Conservation (phyloP, 1,139 yeast species). For the Lodderomyces elongisporus region DNA sequence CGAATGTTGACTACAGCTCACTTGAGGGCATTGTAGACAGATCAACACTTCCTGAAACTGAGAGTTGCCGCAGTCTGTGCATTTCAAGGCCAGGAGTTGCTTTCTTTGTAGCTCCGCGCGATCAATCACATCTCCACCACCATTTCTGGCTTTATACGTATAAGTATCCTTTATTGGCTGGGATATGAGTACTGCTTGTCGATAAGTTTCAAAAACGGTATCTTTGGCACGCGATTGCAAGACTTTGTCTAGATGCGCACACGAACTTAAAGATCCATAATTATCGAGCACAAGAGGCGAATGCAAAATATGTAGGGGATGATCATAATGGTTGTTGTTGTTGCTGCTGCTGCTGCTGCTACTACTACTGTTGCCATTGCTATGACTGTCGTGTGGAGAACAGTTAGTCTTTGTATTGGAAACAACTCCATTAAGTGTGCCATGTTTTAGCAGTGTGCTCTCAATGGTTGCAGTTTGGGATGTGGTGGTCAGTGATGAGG, state of each 20-base stretch:
- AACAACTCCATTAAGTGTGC: no score
- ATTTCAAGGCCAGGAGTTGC: conserved; percentile 42
- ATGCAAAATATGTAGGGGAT: background rate
- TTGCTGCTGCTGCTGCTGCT: background rate
- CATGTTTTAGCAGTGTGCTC: no score
- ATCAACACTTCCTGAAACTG: conserved; percentile 51
- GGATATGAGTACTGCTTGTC: conserved; percentile 51
- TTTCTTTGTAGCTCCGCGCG: conserved; percentile 29
- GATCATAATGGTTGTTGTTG: no score
- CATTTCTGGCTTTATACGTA: conserved; percentile 25
- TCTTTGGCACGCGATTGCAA: conserved; percentile 51
- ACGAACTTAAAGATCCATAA: conserved; percentile 36
- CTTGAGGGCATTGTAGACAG: conserved; percentile 79
- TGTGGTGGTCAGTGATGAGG: no score
- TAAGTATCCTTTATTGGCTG: conserved; percentile 21
- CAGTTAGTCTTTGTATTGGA: no score
- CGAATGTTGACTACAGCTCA: conserved; percentile 71
- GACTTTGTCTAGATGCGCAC: conserved; percentile 52
- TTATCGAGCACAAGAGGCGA: conserved; percentile 15
- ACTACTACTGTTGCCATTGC: background rate
- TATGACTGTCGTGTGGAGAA: no score
- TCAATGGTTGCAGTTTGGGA: no score
- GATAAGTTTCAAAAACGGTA: conserved; percentile 53
- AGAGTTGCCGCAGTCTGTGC: conserved; percentile 46
- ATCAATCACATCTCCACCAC: conserved; percentile 25